Percentiles rank a stretch among this genome's conserved stretches.
Evolutionary conservation across 1,139 yeast species (phyloP).

Genomic region (Meyerozyma athensensis): DNA sequence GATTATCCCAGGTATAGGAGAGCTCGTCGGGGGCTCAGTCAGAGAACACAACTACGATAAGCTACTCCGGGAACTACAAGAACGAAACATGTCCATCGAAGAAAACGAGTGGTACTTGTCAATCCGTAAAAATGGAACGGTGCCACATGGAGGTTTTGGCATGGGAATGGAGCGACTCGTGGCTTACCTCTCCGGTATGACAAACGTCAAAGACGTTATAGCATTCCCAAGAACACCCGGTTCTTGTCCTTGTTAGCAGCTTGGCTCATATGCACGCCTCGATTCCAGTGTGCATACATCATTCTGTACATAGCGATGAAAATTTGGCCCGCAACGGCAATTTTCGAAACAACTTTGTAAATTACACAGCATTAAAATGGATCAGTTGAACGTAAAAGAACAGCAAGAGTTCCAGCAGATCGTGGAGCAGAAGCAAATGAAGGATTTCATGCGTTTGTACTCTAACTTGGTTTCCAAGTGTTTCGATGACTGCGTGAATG

Average conservation of each 20-base stretch:
- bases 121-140: constrained; percentile 69
- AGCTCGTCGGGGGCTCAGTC: constrained; percentile 89
- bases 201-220: constrained; percentile 78
- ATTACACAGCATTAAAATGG: constrained; percentile 42
- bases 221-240: constrained; percentile 64
- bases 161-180: constrained; percentile 87
- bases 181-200: constrained; percentile 65
- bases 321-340: constrained; percentile 3
- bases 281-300: constrained; percentile 1
- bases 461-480: constrained; percentile 94
- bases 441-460: constrained; percentile 95
- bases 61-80: constrained; percentile 46
- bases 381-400: constrained; percentile 82
- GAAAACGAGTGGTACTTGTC: constrained; percentile 79
- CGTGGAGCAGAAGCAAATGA: constrained; percentile 97
- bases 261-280: constrained; percentile 1
- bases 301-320: constrained; percentile 2
- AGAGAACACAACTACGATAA: constrained; percentile 65
- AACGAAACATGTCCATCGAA: constrained; percentile 48
- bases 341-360: neutral
- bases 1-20: constrained; percentile 89
- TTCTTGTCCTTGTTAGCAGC: constrained; percentile 27
- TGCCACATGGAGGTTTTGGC: constrained; percentile 97
- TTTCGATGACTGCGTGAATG: constrained; percentile 95
- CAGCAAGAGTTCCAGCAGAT: constrained; percentile 94